Conservation (phyloP, 495 filamentous ascomycete genomes). For the Neurospora pannonica region DNA sequence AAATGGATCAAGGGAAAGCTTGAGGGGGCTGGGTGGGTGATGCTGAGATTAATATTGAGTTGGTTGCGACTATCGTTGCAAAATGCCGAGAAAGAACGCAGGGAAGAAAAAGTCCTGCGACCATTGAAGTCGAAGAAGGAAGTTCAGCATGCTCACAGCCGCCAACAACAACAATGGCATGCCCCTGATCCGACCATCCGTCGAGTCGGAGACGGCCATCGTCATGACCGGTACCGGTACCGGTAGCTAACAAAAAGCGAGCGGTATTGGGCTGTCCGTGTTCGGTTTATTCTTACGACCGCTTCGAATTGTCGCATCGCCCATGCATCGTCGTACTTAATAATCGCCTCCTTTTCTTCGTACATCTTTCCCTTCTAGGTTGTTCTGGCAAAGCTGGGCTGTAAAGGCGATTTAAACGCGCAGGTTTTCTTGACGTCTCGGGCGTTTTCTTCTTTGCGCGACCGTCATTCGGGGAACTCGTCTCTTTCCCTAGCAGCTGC, state of each 20-base stretch:
- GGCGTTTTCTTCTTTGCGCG: conserved; percentile 4
- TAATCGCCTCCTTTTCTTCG: background rate
- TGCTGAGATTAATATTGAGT: conserved; percentile 40
- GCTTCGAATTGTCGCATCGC: background rate
- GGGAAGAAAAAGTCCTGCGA: conserved; percentile 11
- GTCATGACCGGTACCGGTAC: no score
- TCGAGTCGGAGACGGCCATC: no score
- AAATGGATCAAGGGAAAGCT: no score
- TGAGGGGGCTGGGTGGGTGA: conserved; percentile 55
- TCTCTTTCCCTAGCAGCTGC: conserved; percentile 6
- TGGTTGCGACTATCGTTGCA: conserved; percentile 32
- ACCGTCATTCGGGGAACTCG: conserved; percentile 1
- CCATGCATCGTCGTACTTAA: background rate
- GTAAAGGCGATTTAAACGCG: conserved; percentile 10
- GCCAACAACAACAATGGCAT: conserved; percentile 58
- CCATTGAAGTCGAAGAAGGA: conserved; percentile 13
- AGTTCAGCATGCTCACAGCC: no score
- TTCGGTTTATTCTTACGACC: no score
- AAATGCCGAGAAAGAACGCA: conserved; percentile 13
- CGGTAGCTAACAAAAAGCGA: no score
- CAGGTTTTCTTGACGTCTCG: conserved; percentile 1
- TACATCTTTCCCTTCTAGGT: conserved; percentile 1
- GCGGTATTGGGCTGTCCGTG: no score
- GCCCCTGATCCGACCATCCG: conserved; percentile 63
- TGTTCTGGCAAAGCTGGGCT: conserved; percentile 7